Base-by-base conservation (phyloP, 352 stramenopile species). In the Aphanomyces invadans region DNA sequence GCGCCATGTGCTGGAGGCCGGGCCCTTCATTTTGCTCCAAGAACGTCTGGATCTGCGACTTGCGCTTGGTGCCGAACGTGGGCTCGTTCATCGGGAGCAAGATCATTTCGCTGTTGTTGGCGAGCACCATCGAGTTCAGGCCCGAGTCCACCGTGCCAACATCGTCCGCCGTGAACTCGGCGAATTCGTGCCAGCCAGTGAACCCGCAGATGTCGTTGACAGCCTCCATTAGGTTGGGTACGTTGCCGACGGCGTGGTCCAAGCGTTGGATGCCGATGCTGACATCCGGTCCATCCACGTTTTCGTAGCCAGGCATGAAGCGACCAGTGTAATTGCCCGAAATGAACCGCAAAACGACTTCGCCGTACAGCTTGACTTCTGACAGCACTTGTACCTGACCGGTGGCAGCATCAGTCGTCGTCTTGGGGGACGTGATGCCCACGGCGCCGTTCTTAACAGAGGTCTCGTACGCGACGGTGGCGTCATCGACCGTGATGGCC, bases 21-120 rank as follows among this genome's bases (percentile, higher is more conserved):
- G 90, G 63, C 28, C 95, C 95, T 36, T 96, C 87, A 73, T 98
- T 98, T 74, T 97, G 90, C 77, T 97, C 90, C 9, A 98, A 65
- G 73, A 96, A 98, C 7, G 92, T 98, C 75, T 98, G 90, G 69
- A 98, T 98, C 75, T 98, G 92, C 69, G 80, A 95, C 77, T 98
- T 98, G 62, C 90, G 80, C 74, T 90, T 94, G 11, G 81, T 92
- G 60, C 90, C 93, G 59, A 96, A 91, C 9, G 90, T 97, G 12
- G 94, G 94, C 76, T 98, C 95, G 76, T 98, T 98, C 46, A 98
- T 72, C 0, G 95, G 95, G 10, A 98, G 72, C 12, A 98, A 77
- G 57, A 98, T 90, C 73, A 94, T 83, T 74, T 97, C 87, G 68
- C 92, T 94, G 74, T 97, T 93, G 73, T 83, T 97, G 29, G 90